These are phyloP conservation scores for Pichia sp. DNA, from an alignment of 1,139 yeast genomes.

Conservation along the genomic window DNA sequence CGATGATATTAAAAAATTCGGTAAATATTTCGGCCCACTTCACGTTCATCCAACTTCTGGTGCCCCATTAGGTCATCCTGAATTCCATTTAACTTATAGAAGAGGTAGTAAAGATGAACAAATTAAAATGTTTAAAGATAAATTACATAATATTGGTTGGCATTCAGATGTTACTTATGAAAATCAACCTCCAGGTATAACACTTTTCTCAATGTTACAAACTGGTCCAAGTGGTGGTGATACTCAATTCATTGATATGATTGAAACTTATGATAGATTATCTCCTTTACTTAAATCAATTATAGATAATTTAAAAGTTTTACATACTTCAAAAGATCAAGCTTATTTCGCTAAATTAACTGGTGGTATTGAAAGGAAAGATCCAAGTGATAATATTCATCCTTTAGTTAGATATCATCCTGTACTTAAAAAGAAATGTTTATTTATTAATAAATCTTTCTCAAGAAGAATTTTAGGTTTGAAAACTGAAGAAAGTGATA, in stretches of 20 bases:
- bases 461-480: constrained; percentile 56
- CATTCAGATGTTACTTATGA: constrained; percentile 69
- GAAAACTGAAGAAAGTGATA: constrained; percentile 56
- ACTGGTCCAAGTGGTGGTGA: constrained; percentile 60
- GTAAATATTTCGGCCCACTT: constrained; percentile 57
- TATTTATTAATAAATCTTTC: constrained; percentile 56
- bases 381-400: constrained; percentile 51
- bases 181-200: constrained; percentile 60
- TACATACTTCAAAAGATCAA: constrained; percentile 65
- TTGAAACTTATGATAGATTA: constrained; percentile 61
- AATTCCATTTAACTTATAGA: constrained; percentile 55
- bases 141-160: constrained; percentile 38
- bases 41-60: constrained; percentile 73
- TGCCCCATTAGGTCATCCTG: constrained; percentile 50
- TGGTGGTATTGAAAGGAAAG: constrained; percentile 60
- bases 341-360: constrained; percentile 45
- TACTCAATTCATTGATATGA: constrained; percentile 58
- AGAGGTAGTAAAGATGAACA: constrained; percentile 37
- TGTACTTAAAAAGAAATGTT: constrained; percentile 52
- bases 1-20: constrained; percentile 43
- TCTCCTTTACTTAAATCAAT: constrained; percentile 54
- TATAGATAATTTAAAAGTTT: constrained; percentile 50
- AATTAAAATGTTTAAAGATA: constrained; percentile 32
- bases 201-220: constrained; percentile 59
- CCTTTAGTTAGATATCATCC: constrained; percentile 67